phyloP scores from a whole-genome alignment of 352 stramenopile species.

The Pythium brachiatum region DNA sequence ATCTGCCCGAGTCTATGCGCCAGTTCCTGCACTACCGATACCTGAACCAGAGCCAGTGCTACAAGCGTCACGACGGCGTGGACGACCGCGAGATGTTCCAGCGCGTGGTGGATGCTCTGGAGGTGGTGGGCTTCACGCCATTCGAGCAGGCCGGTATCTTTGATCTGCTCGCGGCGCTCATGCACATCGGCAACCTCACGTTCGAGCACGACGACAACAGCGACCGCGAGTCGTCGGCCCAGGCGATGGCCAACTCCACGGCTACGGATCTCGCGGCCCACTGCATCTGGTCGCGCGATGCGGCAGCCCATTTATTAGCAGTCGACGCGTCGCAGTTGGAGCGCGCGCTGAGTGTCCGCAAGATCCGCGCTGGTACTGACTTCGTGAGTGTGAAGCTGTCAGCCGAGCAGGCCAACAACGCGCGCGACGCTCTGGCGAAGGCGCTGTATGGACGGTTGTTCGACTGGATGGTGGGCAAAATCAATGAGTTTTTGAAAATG shows the following conservation, averaged over 20 bases:
- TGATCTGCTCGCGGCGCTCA: constrained; percentile 75
- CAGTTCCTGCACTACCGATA: constrained; percentile 80
- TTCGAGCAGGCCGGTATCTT: constrained; percentile 79
- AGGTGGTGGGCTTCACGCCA: constrained; percentile 80
- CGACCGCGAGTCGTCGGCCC: constrained; percentile 40
- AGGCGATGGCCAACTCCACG: constrained; percentile 20
- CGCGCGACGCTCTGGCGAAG: constrained; percentile 78
- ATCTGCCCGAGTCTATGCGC: constrained; percentile 38
- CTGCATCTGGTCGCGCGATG: constrained; percentile 71
- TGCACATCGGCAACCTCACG: constrained; percentile 88
- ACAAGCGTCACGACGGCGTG: constrained; percentile 68
- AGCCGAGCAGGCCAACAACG: constrained; percentile 77
- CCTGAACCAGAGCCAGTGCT: constrained; percentile 87
- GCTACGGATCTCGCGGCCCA: constrained; percentile 50
- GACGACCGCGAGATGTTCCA: constrained; percentile 77
- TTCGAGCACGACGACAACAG: constrained; percentile 75
- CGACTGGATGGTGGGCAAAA: constrained; percentile 86
- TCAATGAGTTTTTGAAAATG: constrained; percentile 85
- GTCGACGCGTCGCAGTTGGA: constrained; percentile 74
- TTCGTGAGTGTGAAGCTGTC: constrained; percentile 86
- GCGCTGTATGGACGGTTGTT: constrained; percentile 89
- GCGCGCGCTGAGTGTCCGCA: constrained; percentile 67
- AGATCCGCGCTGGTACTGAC: constrained; percentile 79
- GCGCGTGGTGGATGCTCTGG: constrained; percentile 76
- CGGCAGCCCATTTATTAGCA: constrained; percentile 62